These are phyloP conservation scores for Tillandsia fasciculata DNA, from an alignment of 176 grass and related monocot genomes.

Conservation along the genomic window DNA sequence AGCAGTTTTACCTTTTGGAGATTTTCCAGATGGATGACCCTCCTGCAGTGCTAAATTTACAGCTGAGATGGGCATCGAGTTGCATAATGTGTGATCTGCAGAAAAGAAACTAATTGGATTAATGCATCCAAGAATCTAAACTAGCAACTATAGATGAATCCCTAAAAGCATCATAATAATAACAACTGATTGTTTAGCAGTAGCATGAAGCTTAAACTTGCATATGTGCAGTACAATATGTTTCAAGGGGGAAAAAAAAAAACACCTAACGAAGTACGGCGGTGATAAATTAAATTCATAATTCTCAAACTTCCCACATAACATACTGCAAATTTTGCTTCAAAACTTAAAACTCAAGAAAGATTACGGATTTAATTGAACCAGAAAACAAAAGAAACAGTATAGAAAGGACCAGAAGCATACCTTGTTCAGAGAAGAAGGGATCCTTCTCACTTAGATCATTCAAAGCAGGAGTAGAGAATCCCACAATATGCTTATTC, in stretches of 20 bases:
- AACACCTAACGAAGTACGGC: no score
- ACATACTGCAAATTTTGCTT: neutral
- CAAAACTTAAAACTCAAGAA: neutral
- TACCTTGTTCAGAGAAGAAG: constrained; percentile 2
- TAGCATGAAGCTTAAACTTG: neutral
- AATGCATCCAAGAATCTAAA: neutral
- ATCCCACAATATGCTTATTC: neutral
- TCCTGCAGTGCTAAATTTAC: neutral
- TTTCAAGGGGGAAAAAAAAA: neutral
- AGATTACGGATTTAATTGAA: neutral
- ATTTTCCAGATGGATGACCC: neutral
- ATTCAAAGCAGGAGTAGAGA: neutral
- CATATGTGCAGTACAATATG: neutral
- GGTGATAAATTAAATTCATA: no score
- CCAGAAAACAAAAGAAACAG: neutral
- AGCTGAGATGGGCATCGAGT: neutral
- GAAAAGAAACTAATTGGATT: neutral
- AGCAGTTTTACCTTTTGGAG: constrained; percentile 11
- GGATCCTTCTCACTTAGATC: neutral
- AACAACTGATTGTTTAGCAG: no score
- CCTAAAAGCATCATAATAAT: neutral
- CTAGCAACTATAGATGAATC: neutral
- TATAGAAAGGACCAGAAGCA: neutral
- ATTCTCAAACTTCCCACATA: neutral
- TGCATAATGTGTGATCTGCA: neutral